Percentiles rank a stretch among this genome's conserved stretches.
Conservation (phyloP, 176 grass and related monocot genomes). For the Lolium perenne region DNA sequence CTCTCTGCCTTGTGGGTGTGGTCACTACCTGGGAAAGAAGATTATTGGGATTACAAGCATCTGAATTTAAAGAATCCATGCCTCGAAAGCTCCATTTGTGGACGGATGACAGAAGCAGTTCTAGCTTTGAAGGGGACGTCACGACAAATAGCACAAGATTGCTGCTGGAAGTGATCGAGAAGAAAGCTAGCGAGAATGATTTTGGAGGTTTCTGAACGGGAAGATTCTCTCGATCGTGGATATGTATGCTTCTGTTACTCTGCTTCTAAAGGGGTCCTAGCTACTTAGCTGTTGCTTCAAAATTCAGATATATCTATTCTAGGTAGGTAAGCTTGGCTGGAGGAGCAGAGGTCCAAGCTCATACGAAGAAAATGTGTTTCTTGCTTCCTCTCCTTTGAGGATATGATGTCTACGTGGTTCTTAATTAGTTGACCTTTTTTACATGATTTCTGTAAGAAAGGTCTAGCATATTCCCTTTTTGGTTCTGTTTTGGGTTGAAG, state of each 20-base stretch:
- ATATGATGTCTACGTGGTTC: slow-evolving; percentile 7
- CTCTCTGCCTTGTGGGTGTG: not conserved
- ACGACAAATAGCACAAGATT: not conserved
- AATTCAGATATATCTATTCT: not conserved
- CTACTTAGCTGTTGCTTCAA: not conserved
- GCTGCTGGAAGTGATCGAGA: not conserved
- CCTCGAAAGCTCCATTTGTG: slow-evolving; percentile 59
- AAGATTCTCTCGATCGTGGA: not conserved
- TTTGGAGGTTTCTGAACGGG: not conserved
- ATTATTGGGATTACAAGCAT: not conserved
- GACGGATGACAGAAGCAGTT: slow-evolving; percentile 10
- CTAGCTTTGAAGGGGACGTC: not conserved
- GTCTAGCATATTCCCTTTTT: not conserved
- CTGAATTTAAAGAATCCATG: slow-evolving; percentile 70
- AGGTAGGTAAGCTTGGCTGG: not conserved
- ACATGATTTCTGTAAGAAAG: not conserved
- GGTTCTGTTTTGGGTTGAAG: not conserved
- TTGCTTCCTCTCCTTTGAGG: not conserved
- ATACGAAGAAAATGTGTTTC: not conserved
- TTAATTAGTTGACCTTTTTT: slow-evolving; percentile 43
- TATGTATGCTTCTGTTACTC: not conserved
- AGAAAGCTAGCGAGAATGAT: not conserved
- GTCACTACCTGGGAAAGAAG: slow-evolving; percentile 7
- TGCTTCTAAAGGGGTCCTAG: not conserved
- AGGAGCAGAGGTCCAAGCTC: not conserved